Percentiles rank a stretch among this genome's conserved stretches.
Conservation (phyloP, 2,329 filamentous ascomycete species). For the Tolypocladium inflatum region DNA sequence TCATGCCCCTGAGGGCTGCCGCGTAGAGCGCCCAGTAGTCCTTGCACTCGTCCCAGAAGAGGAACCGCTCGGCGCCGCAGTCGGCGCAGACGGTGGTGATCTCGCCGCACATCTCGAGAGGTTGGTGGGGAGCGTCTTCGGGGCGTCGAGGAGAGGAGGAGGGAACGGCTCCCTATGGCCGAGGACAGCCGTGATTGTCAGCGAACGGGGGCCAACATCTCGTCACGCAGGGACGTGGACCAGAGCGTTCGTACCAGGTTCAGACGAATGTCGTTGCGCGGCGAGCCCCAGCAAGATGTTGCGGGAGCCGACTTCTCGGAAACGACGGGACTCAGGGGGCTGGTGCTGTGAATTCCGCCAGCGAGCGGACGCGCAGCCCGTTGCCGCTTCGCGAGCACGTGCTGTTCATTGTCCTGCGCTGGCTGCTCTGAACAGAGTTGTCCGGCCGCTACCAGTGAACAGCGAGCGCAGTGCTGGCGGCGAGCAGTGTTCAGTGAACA, state of each 20-base stretch:
- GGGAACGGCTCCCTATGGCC: background rate
- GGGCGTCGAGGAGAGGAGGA: background rate
- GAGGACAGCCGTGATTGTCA: background rate
- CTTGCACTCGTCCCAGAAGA: background rate
- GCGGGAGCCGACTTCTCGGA: background rate
- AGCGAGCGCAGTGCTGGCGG: background rate
- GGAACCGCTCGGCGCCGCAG: background rate
- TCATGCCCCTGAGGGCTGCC: background rate
- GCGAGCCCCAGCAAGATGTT: background rate
- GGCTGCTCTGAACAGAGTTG: background rate
- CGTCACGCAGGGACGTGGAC: background rate
- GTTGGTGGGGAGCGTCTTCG: background rate
- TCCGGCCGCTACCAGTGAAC: background rate
- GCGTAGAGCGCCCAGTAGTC: background rate
- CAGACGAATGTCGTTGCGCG: background rate
- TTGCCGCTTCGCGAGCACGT: background rate
- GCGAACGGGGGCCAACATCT: background rate
- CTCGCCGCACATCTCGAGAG: background rate
- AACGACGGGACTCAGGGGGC: background rate
- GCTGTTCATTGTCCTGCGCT: background rate
- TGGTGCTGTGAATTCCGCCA: background rate
- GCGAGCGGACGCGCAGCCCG: background rate
- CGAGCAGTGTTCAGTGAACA: background rate
- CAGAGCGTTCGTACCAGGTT: background rate
- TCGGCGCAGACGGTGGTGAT: background rate